Evolutionary conservation across 495 filamentous ascomycete genomes (phyloP), one percentile per base, ranked within the genome.

Genomic region (Penicillium turbatum): DNA sequence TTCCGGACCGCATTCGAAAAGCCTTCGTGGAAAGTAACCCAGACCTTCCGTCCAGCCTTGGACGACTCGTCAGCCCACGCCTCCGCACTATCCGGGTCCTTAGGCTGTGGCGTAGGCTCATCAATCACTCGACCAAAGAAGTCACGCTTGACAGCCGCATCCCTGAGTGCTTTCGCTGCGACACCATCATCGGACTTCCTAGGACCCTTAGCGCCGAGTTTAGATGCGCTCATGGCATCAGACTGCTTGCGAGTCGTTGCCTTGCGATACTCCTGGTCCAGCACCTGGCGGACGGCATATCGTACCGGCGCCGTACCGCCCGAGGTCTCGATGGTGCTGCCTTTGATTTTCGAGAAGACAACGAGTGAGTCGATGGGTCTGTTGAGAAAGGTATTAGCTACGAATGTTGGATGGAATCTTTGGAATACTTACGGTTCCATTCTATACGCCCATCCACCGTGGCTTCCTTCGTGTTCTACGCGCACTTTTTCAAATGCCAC

Each of bases 21-120:
- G n/a, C 93, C 93, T 71, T 97, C 93, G 63, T 97, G 86, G 66
- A 87, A 98, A 55, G 85, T 96, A 19, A 96, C 85, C 92, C 93
- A 98, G 10, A 95, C 86, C 64, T 84, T 86, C 17, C 71, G 73
- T 40, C 81, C 82, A 39, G 72, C 60, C 40, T 72, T 70, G 3
- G 57, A 69, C 48, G 50, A 46, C 27, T 75, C 73, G 41, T 68
- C 66, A 41, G 55, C 59, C 40, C 63, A 61, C 53, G 67, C 56
- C 13, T 48, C 54, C 41, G 42, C 42, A 15, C 48, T 41, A 24
- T 48, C 49, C 8, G 27, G 31, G 4, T 62, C 60, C 9, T 41
- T 55, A 7, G 56, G 72, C 57, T 64, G 61, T 13, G 73, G 64
- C 43, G 64, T 57, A 21, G 72, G 67, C 21, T 79, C 67, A 16